Evolutionary conservation across 306 rosid genomes (phyloP).

Genomic region (Cucurbita pepo): DNA sequence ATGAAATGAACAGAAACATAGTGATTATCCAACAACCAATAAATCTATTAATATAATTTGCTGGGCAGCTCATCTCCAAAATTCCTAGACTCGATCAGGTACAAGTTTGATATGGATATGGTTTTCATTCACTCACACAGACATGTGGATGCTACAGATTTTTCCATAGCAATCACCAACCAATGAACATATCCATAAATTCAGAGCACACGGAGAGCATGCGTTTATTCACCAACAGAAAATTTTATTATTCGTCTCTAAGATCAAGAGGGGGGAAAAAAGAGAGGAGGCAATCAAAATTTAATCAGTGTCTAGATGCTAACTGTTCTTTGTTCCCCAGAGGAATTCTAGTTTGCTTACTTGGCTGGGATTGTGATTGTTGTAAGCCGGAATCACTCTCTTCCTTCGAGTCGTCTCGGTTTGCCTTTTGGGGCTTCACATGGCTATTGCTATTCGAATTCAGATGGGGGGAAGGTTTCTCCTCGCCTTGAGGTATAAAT

Average conservation of each 20-base stretch:
- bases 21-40: background rate
- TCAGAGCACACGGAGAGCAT: background rate
- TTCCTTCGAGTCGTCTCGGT: slow-evolving; percentile 4
- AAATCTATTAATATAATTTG: background rate
- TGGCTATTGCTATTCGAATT: background rate
- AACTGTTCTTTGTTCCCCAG: slow-evolving; percentile 46
- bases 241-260: slow-evolving; percentile 6
- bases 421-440: slow-evolving; percentile 10
- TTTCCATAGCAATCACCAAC: background rate
- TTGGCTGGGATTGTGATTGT: slow-evolving; percentile 31
- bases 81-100: background rate
- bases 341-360: slow-evolving; percentile 27
- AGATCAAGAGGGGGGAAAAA: background rate
- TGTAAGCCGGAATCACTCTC: background rate
- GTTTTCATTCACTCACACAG: background rate
- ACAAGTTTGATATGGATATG: background rate
- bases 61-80: background rate
- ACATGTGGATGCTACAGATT: background rate
- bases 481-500: slow-evolving; percentile 12
- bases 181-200: background rate
- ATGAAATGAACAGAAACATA: background rate
- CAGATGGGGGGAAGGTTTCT: background rate
- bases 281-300: background rate
- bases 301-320: slow-evolving; percentile 35
- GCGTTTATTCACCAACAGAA: slow-evolving; percentile 1